Conservation (phyloP, 140 eudicot genomes). For the Bidens hawaiensis region DNA sequence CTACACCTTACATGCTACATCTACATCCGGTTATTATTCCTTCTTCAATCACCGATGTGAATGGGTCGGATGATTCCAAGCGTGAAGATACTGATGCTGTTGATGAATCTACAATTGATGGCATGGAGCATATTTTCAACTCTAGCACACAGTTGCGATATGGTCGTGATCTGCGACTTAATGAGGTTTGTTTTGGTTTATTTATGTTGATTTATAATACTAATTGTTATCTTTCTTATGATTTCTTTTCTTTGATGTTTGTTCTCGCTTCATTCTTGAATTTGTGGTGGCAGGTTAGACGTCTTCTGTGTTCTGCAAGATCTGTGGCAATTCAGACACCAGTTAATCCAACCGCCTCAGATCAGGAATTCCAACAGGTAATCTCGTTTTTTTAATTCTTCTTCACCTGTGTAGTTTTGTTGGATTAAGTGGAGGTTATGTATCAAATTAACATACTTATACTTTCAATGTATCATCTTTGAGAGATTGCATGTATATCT, state of each 20-base stretch:
- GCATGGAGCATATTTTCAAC: constrained; percentile 95
- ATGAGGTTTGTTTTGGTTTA: constrained; percentile 62
- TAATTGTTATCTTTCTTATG: not conserved
- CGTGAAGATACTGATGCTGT: constrained; percentile 65
- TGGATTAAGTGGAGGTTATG: constrained; percentile 14
- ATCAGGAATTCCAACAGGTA: constrained; percentile 98
- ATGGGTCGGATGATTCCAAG: constrained; percentile 54
- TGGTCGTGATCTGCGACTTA: constrained; percentile 91
- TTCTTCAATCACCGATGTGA: constrained; percentile 70
- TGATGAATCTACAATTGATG: constrained; percentile 83
- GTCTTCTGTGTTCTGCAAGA: constrained; percentile 90
- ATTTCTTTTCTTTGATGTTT: constrained; percentile 8
- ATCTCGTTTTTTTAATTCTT: no score
- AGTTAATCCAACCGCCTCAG: constrained; percentile 79
- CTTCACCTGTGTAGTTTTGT: constrained; percentile 1
- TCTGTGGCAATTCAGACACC: constrained; percentile 89
- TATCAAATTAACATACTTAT: not conserved
- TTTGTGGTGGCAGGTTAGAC: constrained; percentile 63
- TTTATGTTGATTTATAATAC: constrained; percentile 1
- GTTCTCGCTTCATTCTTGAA: constrained; percentile 1
- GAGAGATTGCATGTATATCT: constrained; percentile 14
- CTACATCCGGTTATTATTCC: constrained; percentile 88
- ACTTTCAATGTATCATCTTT: not conserved
- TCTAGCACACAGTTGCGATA: constrained; percentile 86
- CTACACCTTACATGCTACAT: constrained; percentile 91